Base-by-base conservation (phyloP, 768 basidiomycete genomes). In the Xanthoconium purpureum region DNA sequence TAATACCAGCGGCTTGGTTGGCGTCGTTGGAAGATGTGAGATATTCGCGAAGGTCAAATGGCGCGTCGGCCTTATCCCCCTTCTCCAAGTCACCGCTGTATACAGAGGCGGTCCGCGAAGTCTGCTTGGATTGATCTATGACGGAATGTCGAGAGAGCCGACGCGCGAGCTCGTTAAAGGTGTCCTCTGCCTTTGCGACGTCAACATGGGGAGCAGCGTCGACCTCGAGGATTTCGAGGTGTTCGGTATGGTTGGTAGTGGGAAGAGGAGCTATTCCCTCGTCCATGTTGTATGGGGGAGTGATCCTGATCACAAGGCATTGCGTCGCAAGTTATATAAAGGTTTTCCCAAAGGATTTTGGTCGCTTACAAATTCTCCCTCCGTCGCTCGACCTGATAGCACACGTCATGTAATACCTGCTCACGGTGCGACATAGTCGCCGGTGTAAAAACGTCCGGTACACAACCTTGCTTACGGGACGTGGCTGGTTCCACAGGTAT, bases 21-120 rank as follows among this genome's bases (percentile, higher is more conserved):
- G 83, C 82, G 61, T 88, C 85, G 64, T 86, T 88, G 14, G 82
- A 84, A 9, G 82, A 81, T 4, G 81, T 73, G 32, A 90, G 76
- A 61, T 87, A 89, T 56, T 88, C 86, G 15, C 79, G 80, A 18
- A 90, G 80, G 66, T 88, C 81, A 60, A 88, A 89, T 0, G 66
- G 67, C 30, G 13, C 75, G 67, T 66, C 56, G 7, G 12, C 29
- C 12, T 66, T 60, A 7, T 69, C 69, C 32, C 78, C 84, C 55
- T 78, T 75, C 53, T 76, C 78, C 35, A 75, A 50, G 47, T 78
- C 79, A 10, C 70, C 64, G 6, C 62, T 65, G 15, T 68, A 55
- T 45, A 74, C 46, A 42, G 60, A 54, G 58, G 62, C 58, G 40
- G 73, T 60, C 42, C 52, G 59, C 8, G 66, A 70, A 5, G 58